A percentile compares a stretch with the other conserved stretches of the same genome.
phyloP scores from a whole-genome alignment of 2,329 filamentous ascomycete genomes.

The Sordariomycetes sp. region DNA sequence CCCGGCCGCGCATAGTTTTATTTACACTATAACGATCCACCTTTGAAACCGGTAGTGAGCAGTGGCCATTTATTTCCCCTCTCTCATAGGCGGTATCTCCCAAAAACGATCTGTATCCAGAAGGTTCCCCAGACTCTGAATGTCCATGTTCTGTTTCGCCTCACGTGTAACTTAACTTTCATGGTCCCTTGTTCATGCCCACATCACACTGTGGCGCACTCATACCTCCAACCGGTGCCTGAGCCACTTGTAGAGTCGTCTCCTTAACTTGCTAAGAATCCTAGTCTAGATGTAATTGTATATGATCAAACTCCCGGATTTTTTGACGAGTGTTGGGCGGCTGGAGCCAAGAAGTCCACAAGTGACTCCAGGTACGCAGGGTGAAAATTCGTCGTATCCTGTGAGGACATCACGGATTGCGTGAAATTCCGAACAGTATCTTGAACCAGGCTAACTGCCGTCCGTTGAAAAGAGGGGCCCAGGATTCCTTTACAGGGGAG shows the following conservation, averaged over 20 bases:
- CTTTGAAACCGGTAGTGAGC: neutral
- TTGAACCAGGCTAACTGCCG: slow-evolving; percentile 5
- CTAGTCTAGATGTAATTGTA: neutral
- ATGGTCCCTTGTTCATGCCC: neutral
- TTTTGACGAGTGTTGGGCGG: neutral
- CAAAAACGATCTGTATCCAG: slow-evolving; percentile 8
- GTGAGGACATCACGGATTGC: slow-evolving; percentile 7
- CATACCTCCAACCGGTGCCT: neutral
- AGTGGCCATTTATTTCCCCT: neutral
- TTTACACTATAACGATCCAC: no score
- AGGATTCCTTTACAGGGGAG: slow-evolving; percentile 8
- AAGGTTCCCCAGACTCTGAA: slow-evolving; percentile 8
- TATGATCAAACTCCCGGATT: neutral
- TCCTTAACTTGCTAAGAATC: neutral
- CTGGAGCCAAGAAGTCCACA: neutral
- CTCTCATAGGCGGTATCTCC: neutral
- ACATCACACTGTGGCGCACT: neutral
- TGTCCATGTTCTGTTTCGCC: slow-evolving; percentile 5
- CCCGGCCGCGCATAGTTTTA: no score
- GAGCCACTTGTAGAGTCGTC: neutral
- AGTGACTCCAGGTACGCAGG: neutral
- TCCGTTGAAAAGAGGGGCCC: slow-evolving; percentile 7
- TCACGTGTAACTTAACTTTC: slow-evolving; percentile 3
- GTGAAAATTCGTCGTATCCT: slow-evolving; percentile 6
- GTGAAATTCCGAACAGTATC: slow-evolving; percentile 5